phyloP scores from a whole-genome alignment of 208 protist genomes.

The Crithidia bombi region DNA sequence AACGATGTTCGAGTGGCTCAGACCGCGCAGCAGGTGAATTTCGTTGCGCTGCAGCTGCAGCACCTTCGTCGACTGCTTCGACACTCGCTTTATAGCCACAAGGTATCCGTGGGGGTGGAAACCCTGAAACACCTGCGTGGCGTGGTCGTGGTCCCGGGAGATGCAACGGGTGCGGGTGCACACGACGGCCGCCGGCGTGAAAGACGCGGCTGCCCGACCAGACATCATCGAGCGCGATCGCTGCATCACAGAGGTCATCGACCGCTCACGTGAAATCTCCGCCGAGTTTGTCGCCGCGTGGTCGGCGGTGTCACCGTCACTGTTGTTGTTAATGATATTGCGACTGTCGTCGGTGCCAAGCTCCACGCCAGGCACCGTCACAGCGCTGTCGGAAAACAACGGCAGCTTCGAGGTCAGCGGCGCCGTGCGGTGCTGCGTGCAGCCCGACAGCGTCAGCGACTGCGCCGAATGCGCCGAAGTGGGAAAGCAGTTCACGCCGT shows the following conservation, averaged over 20 bases:
- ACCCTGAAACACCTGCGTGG: slow-evolving; percentile 24
- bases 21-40: slow-evolving; percentile 47
- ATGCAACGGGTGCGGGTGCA: slow-evolving; percentile 30
- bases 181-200: slow-evolving; percentile 10
- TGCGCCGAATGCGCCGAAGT: slow-evolving; percentile 1
- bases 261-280: slow-evolving; percentile 23
- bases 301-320: background rate
- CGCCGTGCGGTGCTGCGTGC: background rate
- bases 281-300: too few relatives aligned
- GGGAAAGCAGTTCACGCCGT: background rate
- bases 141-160: background rate
- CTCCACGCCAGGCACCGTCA: background rate
- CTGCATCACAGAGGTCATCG: slow-evolving; percentile 27
- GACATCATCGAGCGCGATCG: slow-evolving; percentile 22
- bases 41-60: slow-evolving; percentile 50
- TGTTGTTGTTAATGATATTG: background rate
- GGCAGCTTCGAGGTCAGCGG: slow-evolving; percentile 3
- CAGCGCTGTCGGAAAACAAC: slow-evolving; percentile 8
- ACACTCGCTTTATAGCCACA: slow-evolving; percentile 63
- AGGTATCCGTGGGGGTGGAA: slow-evolving; percentile 48
- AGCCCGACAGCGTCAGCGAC: slow-evolving; percentile 12
- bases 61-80: slow-evolving; percentile 28
- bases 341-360: background rate
- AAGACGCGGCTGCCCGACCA: slow-evolving; percentile 7
- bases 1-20: slow-evolving; percentile 75